A percentile compares a stretch with the other conserved stretches of the same genome.
These are phyloP conservation scores for Tetradesmus lagerheimii DNA, from an alignment of 139 green algal genomes.

Conservation along the genomic window DNA sequence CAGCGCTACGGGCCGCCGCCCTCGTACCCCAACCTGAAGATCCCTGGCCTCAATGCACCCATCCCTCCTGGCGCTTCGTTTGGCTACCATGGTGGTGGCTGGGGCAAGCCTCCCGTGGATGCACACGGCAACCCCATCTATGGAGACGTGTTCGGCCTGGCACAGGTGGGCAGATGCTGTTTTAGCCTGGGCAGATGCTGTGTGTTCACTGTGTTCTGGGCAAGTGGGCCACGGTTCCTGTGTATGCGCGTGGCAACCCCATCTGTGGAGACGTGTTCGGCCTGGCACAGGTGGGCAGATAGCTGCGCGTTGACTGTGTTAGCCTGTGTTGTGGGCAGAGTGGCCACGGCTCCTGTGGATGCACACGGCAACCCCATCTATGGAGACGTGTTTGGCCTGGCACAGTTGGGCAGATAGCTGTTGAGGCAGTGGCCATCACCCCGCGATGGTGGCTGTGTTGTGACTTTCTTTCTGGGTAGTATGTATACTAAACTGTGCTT, in stretches of 20 bases:
- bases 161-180: constrained; percentile 62
- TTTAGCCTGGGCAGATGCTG: neutral
- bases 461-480: too few relatives aligned
- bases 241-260: neutral
- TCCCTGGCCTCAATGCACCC: constrained; percentile 96
- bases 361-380: neutral
- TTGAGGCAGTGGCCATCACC: too few relatives aligned
- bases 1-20: constrained; percentile 98
- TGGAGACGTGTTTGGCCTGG: neutral
- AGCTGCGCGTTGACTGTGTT: too few relatives aligned
- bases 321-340: too few relatives aligned
- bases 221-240: too few relatives aligned
- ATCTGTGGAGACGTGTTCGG: neutral
- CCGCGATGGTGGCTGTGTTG: too few relatives aligned
- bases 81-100: constrained; percentile 94
- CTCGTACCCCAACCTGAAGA: constrained; percentile 90
- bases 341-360: too few relatives aligned
- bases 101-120: constrained; percentile 98
- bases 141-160: constrained; percentile 96
- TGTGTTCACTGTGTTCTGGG: too few relatives aligned
- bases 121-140: constrained; percentile 94
- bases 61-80: constrained; percentile 91
- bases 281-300: neutral
- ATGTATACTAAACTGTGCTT: too few relatives aligned
- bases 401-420: neutral